Percentiles rank a stretch among this genome's conserved stretches.
Evolutionary conservation across 1,284 basidiomycete genomes (phyloP).

Genomic region (Apiotrichum veenhuisii): DNA sequence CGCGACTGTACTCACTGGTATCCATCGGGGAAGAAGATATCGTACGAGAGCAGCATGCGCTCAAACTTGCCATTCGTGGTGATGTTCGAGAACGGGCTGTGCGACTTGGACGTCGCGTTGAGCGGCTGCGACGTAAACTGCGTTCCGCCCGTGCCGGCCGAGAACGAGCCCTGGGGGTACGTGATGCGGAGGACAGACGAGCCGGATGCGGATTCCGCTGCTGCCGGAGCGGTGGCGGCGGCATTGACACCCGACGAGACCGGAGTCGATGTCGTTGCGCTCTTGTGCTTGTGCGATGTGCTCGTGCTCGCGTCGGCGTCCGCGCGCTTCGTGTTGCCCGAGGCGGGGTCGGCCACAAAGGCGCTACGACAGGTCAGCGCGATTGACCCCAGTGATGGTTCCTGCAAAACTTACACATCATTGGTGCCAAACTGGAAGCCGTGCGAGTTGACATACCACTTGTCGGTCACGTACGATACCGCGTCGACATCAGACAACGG

Average conservation of each 20-base stretch:
- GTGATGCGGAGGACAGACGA: conserved; percentile 38
- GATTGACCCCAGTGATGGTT: background rate
- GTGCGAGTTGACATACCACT: conserved; percentile 35
- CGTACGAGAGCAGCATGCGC: conserved; percentile 41
- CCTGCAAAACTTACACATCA: conserved; percentile 38
- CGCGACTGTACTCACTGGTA: conserved; percentile 34
- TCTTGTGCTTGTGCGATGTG: conserved; percentile 8
- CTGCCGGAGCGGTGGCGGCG: conserved; percentile 11
- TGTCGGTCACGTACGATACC: conserved; percentile 22
- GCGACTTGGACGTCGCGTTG: conserved; percentile 15
- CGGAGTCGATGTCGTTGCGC: conserved; percentile 12
- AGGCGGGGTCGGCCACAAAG: conserved; percentile 33
- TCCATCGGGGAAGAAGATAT: conserved; percentile 39
- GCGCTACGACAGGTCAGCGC: conserved; percentile 17
- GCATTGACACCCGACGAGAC: conserved; percentile 6
- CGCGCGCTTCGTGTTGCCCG: background rate
- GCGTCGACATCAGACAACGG: conserved; percentile 24
- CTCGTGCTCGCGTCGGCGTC: background rate
- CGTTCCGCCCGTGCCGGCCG: conserved; percentile 44
- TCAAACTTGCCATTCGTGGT: conserved; percentile 37
- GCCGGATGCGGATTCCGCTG: background rate
- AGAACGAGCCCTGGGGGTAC: conserved; percentile 47
- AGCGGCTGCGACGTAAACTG: conserved; percentile 47
- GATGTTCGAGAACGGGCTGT: conserved; percentile 13
- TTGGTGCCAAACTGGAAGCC: conserved; percentile 32